These are phyloP conservation scores for Suillus luteus DNA, from an alignment of 768 basidiomycete species.

Conservation along the genomic window DNA sequence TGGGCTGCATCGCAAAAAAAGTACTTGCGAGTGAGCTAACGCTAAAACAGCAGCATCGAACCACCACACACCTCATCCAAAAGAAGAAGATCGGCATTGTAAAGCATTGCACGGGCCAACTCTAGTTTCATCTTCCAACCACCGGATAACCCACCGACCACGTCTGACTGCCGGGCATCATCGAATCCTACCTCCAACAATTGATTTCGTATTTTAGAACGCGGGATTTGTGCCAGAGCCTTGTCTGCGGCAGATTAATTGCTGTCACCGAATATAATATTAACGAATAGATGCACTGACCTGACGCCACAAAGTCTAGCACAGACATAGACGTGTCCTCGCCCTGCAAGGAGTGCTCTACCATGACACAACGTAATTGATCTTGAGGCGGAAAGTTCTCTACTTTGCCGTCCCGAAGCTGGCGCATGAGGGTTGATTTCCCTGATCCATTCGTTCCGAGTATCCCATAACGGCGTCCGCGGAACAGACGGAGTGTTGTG, in stretches of 20 bases:
- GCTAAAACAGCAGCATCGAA: slow-evolving; percentile 9
- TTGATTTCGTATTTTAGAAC: slow-evolving; percentile 74
- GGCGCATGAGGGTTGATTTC: slow-evolving; percentile 95
- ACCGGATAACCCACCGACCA: slow-evolving; percentile 89
- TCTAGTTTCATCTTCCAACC: slow-evolving; percentile 99
- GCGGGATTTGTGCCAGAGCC: slow-evolving; percentile 59
- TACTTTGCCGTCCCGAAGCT: slow-evolving; percentile 91
- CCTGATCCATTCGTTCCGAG: slow-evolving; percentile 96
- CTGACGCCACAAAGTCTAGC: slow-evolving; percentile 87
- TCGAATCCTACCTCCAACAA: slow-evolving; percentile 91
- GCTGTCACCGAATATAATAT: slow-evolving; percentile 10
- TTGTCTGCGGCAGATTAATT: slow-evolving; percentile 52
- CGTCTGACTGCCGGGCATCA: slow-evolving; percentile 78
- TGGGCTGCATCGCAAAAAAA: slow-evolving; percentile 58
- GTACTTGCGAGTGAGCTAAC: slow-evolving; percentile 8
- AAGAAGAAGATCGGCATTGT: slow-evolving; percentile 84
- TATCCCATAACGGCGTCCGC: slow-evolving; percentile 93
- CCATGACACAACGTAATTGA: slow-evolving; percentile 90
- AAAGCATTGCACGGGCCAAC: slow-evolving; percentile 93
- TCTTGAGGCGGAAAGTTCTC: slow-evolving; percentile 94
- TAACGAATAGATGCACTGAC: slow-evolving; percentile 40
- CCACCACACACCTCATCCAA: slow-evolving; percentile 70
- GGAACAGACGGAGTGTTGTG: slow-evolving; percentile 84
- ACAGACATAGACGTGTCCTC: slow-evolving; percentile 84
- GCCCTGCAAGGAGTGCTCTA: slow-evolving; percentile 94